phyloP scores from a whole-genome alignment of 768 basidiomycete species.

The Pilatotrama ljubarskyi region DNA sequence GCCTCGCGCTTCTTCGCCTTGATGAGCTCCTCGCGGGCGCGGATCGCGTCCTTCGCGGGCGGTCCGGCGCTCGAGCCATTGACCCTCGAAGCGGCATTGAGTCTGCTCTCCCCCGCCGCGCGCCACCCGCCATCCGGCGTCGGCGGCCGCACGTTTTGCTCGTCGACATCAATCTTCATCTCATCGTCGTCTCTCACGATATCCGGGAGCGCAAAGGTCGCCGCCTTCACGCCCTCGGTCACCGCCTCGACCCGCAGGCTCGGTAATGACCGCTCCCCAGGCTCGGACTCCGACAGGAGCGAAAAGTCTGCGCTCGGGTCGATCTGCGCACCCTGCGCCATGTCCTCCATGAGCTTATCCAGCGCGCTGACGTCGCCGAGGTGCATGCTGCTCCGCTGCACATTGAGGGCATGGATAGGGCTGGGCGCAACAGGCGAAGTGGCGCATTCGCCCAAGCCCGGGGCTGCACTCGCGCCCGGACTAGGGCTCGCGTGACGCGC shows the following conservation, averaged over 20 bases:
- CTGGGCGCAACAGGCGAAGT: slow-evolving; percentile 10
- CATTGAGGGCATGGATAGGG: neutral
- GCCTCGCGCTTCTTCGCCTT: slow-evolving; percentile 68
- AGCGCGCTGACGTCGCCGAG: slow-evolving; percentile 42
- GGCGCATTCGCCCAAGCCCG: slow-evolving; percentile 1
- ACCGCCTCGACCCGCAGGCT: slow-evolving; percentile 32
- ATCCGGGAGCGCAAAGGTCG: slow-evolving; percentile 33
- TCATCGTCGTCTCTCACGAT: slow-evolving; percentile 33
- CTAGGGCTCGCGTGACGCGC: neutral
- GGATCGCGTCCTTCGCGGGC: slow-evolving; percentile 68
- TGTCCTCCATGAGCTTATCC: slow-evolving; percentile 41
- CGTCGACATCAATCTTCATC: slow-evolving; percentile 26
- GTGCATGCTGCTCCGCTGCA: slow-evolving; percentile 15
- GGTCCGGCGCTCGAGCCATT: slow-evolving; percentile 22
- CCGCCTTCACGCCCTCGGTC: slow-evolving; percentile 35
- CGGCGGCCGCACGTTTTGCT: neutral
- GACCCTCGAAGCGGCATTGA: neutral
- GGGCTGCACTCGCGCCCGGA: neutral
- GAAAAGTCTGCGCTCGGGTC: slow-evolving; percentile 19
- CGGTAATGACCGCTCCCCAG: slow-evolving; percentile 4
- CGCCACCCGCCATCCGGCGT: slow-evolving; percentile 18
- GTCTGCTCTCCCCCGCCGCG: neutral
- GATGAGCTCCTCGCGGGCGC: slow-evolving; percentile 64
- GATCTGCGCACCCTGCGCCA: slow-evolving; percentile 28
- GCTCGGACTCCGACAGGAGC: slow-evolving; percentile 10